Base-by-base conservation (phyloP, 2,329 filamentous ascomycete species). In the Ophiocordyceps camponoti-rufipedis region DNA sequence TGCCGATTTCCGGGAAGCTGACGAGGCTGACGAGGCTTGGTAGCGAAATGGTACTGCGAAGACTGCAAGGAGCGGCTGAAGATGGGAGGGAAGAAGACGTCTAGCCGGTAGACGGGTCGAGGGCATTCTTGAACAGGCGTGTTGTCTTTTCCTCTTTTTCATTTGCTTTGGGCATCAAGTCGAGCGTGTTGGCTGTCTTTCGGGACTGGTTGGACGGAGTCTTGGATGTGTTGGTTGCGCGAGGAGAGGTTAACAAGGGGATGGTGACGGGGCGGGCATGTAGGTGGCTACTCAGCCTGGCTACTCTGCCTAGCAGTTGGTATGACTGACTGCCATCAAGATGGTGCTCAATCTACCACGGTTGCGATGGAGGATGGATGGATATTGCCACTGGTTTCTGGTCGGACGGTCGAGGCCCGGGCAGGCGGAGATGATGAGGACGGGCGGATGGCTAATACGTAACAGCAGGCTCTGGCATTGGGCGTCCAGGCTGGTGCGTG, bases 21-120 rank as follows among this genome's bases (percentile, higher is more conserved):
- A 38, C 35, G 41, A 39, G 46, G 42, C 47, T 28, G 43, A 41
- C 18, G 28, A 28, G 3, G 41, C 8, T 31, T 43, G 46, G 23
- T 55, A 85, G 80, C 79, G 45, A 85, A 85, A 74, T 87, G 82
- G 82, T 87, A 82, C 55, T 87, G 82, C 58, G 79, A 83, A 49
- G 81, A 85, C 55, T 87, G 82, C 62, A 84, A 84, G 57, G 77
- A 80, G 51, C 71, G 71, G 42, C 65, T 81, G 52, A 74, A 73
- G 55, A 66, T 70, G 46, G 65, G 65, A 46, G 69, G 70, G 43
- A 77, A 72, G 55, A 74, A 74, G 53, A 54, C 63, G 12, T 67
- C 64, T 48, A 65, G 65, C 41, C 66, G 70, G 54, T 72, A 60
- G 59, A 47, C 28, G 33, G 33, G 10, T 10, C 14, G 14, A 6